Evolutionary conservation across 352 stramenopile genomes (phyloP).

Genomic region (Phytophthora sansomeana): DNA sequence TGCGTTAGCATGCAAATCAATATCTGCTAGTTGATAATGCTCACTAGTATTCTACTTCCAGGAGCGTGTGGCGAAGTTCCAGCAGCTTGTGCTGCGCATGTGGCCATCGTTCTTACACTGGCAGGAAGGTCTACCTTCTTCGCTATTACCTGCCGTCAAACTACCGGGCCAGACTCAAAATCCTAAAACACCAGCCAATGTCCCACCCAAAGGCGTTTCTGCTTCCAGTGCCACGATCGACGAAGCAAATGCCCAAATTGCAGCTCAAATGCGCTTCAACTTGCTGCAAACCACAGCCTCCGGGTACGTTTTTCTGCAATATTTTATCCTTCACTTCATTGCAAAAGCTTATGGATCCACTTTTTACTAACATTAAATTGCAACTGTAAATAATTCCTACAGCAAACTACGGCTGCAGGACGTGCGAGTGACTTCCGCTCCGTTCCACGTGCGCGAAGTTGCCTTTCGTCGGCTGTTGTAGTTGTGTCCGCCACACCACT

Average conservation of each 20-base stretch:
- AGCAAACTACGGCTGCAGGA: constrained; percentile 71
- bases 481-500: constrained; percentile 2
- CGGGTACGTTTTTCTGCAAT: constrained; percentile 46
- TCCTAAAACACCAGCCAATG: constrained; percentile 11
- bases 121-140: constrained; percentile 47
- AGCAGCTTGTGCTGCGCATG: constrained; percentile 79
- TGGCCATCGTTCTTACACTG: constrained; percentile 77
- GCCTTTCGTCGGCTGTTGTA: constrained; percentile 56
- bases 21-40: neutral
- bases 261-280: constrained; percentile 38
- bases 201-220: constrained; percentile 22
- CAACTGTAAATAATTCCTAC: neutral
- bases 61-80: constrained; percentile 70
- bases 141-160: constrained; percentile 36
- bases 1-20: constrained; percentile 12
- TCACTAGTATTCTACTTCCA: constrained; percentile 12
- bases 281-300: constrained; percentile 60
- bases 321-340: neutral
- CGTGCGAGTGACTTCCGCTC: constrained; percentile 53
- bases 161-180: constrained; percentile 7
- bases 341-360: neutral
- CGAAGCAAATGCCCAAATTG: constrained; percentile 14
- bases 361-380: neutral
- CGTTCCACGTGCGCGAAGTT: constrained; percentile 78
- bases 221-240: constrained; percentile 17